Base-by-base conservation (phyloP, 192 early-diverging fungal genomes). In the Coemansia sp. region DNA sequence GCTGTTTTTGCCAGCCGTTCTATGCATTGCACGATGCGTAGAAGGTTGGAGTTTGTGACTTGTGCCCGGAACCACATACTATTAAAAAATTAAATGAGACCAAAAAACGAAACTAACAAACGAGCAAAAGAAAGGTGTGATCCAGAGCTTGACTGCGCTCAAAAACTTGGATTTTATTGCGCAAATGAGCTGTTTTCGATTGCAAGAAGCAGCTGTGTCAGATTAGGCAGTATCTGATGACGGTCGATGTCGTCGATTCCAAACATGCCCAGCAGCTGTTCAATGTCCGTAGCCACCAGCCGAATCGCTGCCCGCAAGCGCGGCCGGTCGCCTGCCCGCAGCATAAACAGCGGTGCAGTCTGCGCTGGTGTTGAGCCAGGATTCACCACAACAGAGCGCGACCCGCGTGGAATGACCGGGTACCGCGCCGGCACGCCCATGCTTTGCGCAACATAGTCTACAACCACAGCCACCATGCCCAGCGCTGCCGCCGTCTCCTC, bases 1-100 rank as follows among this genome's bases (percentile, higher is more conserved):
- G 84, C 89, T 8, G 76, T 76, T 59, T 86, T 88, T n/a, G 86
- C 73, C 14, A 92, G 79, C 74, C 89, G 90, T 56, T 92, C 92
- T 6, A 92, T 73, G 71, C 70, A 72, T 64, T 79, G 76, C 39
- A 79, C 76, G 12, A 79, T 63, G 11, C 76, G 76, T 63, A 78
- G 50, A 37, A 78, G 67, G 29, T 63, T 77, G n/a, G 75, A 35
- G 58, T 71, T 77, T 4, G 75, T 49, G 8, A 76, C 58, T 7
- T 66, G 22, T 2, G 73, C 54, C 17, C 73, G 63, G 48, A 76
- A 70, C 19, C 73, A 68, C 73, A 76, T 76, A 21, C 21, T 21
- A 21, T 21, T 21, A 21, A 21, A 21, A 21, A 21, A 21, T 21
- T 21, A 21, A 21, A 21, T 21, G 21, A 21, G 21, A 21, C 21